Base-by-base conservation (phyloP, 2,329 filamentous ascomycete species). In the Coniochaeta sp. region DNA sequence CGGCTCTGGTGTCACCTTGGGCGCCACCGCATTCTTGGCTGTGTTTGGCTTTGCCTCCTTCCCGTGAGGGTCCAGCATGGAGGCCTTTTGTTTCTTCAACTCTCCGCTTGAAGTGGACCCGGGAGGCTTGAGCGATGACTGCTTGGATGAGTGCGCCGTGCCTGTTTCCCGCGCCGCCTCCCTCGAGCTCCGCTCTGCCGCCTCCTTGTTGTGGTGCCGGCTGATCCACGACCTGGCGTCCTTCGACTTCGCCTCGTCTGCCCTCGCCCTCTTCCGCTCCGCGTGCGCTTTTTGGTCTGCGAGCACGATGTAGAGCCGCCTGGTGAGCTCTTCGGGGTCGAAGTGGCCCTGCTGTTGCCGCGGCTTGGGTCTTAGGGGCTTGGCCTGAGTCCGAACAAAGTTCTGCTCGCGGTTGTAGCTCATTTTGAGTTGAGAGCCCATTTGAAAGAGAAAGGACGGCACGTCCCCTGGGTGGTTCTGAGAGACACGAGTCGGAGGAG, bases 251-350 rank as follows among this genome's bases (percentile, higher is more conserved):
- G 57, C 59, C 11, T 50, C 60, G 6, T 34, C 52, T 0, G 38
- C 40, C 19, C 60, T 59, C 31, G 68, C 69, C 58, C 68, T 67
- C 60, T 70, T 72, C 64, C 68, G 69, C 58, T 77, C 74, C 4
- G 75, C 71, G 14, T 69, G 68, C 8, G 73, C 70, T 62, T 79
- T 80, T 62, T 81, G 80, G 62, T 85, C 77, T 6, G 74, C 76
- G 16, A 83, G 71, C 19, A 86, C 79, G 12, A 76, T 64, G 57
- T 76, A 74, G 26, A 87, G 74, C 19, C 83, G 79, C 34, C 79
- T 76, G 12, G 77, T 76, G 31, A 87, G 71, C 60, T 87, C 83
- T 31, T 81, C 76, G 0, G 84, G 75, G 62, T 87, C 83, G 54
- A 86, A 73, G 19, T 76, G 73, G 34, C 74, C 67, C 31, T 69